phyloP scores from a whole-genome alignment of 805 yeast genomes.

The Limtongozyma cylindracea region DNA sequence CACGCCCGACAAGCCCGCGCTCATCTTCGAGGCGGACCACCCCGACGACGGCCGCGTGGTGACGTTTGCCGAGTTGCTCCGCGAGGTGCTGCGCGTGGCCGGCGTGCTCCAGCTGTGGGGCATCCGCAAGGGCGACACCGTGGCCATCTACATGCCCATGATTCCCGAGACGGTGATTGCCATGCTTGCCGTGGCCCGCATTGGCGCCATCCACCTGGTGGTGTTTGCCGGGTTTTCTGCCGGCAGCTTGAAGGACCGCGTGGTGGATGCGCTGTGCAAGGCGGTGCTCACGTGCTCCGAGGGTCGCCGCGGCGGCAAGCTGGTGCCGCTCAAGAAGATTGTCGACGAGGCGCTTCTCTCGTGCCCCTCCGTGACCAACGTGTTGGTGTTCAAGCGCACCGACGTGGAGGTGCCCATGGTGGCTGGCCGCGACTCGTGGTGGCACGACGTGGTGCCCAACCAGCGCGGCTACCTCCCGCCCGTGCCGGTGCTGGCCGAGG shows the following conservation, averaged over 20 bases:
- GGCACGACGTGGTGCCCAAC: conserved; percentile 76
- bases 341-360: conserved; percentile 80
- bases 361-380: conserved; percentile 56
- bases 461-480: conserved; percentile 76
- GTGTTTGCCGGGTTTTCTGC: conserved; percentile 93
- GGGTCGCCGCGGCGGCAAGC: conserved; percentile 88
- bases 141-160: conserved; percentile 94
- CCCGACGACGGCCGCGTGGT: conserved; percentile 44
- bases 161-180: conserved; percentile 89
- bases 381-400: conserved; percentile 74
- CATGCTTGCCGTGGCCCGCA: conserved; percentile 77
- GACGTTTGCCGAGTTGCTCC: conserved; percentile 70
- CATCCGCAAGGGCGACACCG: conserved; percentile 83
- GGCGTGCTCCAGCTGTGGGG: conserved; percentile 69
- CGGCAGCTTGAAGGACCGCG: conserved; percentile 78
- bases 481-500: conserved; percentile 70
- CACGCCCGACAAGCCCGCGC: conserved; percentile 64
- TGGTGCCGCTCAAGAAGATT: conserved; percentile 75
- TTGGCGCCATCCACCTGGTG: conserved; percentile 93
- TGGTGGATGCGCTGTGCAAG: conserved; percentile 64
- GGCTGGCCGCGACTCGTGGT: conserved; percentile 73
- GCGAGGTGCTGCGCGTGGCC: conserved; percentile 69
- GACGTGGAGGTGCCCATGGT: conserved; percentile 53
- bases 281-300: conserved; percentile 88
- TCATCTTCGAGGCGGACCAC: conserved; percentile 89